A percentile compares a stretch with the other conserved stretches of the same genome.
Evolutionary conservation across 1,139 yeast genomes (phyloP).

Genomic region (Geotrichum candidum): DNA sequence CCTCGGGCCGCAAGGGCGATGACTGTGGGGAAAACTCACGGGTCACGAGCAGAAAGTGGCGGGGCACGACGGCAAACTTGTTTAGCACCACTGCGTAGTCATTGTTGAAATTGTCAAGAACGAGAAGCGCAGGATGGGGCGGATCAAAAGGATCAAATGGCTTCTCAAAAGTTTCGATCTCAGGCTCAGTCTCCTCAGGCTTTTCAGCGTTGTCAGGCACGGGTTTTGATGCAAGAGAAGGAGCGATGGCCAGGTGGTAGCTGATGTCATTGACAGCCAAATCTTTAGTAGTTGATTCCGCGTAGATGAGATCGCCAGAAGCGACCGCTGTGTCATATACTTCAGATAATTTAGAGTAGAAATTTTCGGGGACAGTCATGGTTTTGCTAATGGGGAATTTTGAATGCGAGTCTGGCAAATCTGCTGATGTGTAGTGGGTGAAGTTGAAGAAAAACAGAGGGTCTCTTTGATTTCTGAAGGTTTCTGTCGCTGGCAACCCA

Average conservation of each 20-base stretch:
- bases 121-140: conserved; percentile 71
- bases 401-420: not conserved
- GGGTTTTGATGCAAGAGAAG: conserved; percentile 57
- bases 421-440: not conserved
- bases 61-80: conserved; percentile 76
- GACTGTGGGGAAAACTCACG: conserved; percentile 65
- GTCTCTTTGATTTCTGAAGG: not conserved
- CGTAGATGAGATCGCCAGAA: conserved; percentile 30
- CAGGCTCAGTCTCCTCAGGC: conserved; percentile 10
- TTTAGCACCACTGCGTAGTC: conserved; percentile 67
- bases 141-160: conserved; percentile 65
- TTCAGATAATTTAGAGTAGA: conserved; percentile 22
- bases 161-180: conserved; percentile 30
- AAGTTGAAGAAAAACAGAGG: not conserved
- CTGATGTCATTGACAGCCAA: conserved; percentile 33
- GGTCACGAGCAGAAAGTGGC: conserved; percentile 75
- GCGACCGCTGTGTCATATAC: conserved; percentile 35
- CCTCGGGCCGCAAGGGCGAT: conserved; percentile 62
- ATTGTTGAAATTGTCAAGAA: conserved; percentile 48
- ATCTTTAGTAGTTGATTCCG: conserved; percentile 27
- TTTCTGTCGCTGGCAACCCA: not conserved
- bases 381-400: not conserved
- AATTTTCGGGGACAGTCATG: conserved; percentile 11
- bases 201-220: conserved; percentile 10
- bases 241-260: conserved; percentile 40